phyloP scores from a whole-genome alignment of 2,329 filamentous ascomycete species.

The Alternaria alternata region DNA sequence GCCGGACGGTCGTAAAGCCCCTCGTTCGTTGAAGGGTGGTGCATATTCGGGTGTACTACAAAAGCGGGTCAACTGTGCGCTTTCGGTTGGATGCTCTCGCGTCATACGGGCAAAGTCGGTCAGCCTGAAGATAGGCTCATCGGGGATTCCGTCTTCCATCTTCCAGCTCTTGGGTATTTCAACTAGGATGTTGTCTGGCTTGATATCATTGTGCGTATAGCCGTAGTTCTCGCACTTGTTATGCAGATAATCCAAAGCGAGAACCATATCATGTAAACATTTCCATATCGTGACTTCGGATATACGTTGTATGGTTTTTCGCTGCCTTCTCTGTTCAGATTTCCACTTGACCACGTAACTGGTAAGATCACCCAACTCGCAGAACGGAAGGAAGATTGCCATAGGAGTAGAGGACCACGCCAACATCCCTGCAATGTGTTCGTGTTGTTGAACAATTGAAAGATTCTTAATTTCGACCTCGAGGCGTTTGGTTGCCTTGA shows the following conservation, averaged over 20 bases:
- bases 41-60: slow-evolving; percentile 32
- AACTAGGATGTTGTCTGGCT: slow-evolving; percentile 90
- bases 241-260: slow-evolving; percentile 34
- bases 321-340: slow-evolving; percentile 2
- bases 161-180: slow-evolving; percentile 3
- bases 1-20: slow-evolving; percentile 15
- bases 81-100: background rate
- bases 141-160: slow-evolving; percentile 8
- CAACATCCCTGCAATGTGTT: slow-evolving; percentile 23
- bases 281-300: slow-evolving; percentile 41
- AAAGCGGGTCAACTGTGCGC: background rate
- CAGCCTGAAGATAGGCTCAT: slow-evolving; percentile 36
- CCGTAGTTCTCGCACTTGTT: slow-evolving; percentile 11
- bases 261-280: slow-evolving; percentile 31
- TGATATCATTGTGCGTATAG: slow-evolving; percentile 87
- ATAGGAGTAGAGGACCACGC: background rate
- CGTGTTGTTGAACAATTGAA: slow-evolving; percentile 8
- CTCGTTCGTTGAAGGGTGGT: slow-evolving; percentile 21
- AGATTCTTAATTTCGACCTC: slow-evolving; percentile 5
- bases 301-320: background rate
- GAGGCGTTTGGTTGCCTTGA: background rate
- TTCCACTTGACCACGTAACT: slow-evolving; percentile 16
- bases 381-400: slow-evolving; percentile 31
- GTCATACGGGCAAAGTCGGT: slow-evolving; percentile 30
- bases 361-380: slow-evolving; percentile 25